A percentile compares a stretch with the other conserved stretches of the same genome.
Evolutionary conservation across 306 rosid genomes (phyloP).

Genomic region (Castanospermum australe): DNA sequence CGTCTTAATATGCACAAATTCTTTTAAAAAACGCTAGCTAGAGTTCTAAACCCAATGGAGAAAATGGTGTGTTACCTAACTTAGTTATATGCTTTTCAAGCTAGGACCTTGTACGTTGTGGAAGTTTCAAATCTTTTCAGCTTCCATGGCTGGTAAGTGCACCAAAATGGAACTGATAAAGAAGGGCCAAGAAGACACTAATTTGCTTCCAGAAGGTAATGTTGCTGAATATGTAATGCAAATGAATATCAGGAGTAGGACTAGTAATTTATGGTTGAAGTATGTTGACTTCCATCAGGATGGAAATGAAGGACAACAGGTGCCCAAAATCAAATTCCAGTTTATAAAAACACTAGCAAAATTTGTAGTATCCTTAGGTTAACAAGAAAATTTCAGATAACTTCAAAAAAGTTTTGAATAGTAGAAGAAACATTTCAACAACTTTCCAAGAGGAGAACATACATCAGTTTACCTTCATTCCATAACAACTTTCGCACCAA

Average conservation of each 20-base stretch:
- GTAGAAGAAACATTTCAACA: conserved; percentile 19
- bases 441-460: conserved; percentile 8
- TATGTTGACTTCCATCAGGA: neutral
- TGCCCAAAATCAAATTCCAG: conserved; percentile 10
- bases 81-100: neutral
- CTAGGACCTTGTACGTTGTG: neutral
- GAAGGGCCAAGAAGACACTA: neutral
- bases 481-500: conserved; percentile 83
- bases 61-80: neutral
- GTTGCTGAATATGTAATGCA: conserved; percentile 2
- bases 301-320: conserved; percentile 6
- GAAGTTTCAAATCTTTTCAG: neutral
- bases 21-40: neutral
- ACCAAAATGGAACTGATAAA: neutral
- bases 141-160: neutral
- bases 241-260: neutral
- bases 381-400: conserved; percentile 18
- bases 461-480: conserved; percentile 47
- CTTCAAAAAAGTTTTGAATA: neutral
- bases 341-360: conserved; percentile 19
- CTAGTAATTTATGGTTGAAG: conserved; percentile 16
- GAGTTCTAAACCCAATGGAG: neutral
- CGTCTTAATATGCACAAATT: neutral
- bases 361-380: conserved; percentile 18
- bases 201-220: neutral